phyloP scores from a whole-genome alignment of 768 basidiomycete genomes.

The Boletus coccyginus region DNA sequence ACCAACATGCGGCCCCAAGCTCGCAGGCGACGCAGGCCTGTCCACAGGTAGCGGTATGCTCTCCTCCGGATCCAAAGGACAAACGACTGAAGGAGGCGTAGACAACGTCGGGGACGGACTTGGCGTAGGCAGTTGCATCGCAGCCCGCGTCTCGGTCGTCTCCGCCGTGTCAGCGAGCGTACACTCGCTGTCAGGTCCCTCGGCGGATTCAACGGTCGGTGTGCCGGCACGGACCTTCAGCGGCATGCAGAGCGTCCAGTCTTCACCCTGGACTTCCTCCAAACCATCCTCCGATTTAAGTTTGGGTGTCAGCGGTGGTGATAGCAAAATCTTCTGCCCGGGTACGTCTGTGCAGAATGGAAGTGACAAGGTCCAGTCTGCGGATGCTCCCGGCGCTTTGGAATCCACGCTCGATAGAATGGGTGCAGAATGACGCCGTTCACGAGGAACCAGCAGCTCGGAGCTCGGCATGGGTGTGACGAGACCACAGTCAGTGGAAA shows the following conservation, averaged over 20 bases:
- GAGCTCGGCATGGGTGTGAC: constrained; percentile 6
- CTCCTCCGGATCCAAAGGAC: constrained; percentile 12
- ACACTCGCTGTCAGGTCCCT: constrained; percentile 2
- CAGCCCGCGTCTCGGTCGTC: not conserved
- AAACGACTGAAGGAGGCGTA: not conserved
- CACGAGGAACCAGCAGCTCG: constrained; percentile 22
- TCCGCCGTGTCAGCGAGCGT: constrained; percentile 2
- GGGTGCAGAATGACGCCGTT: constrained; percentile 32
- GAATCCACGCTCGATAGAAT: constrained; percentile 13
- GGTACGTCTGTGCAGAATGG: constrained; percentile 30
- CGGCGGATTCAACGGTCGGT: not conserved
- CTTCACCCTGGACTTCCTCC: constrained; percentile 20
- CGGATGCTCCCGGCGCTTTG: not conserved
- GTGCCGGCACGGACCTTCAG: constrained; percentile 13
- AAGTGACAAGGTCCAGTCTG: constrained; percentile 32
- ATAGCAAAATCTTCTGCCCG: constrained; percentile 16
- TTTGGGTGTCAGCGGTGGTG: constrained; percentile 1
- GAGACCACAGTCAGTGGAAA: not conserved
- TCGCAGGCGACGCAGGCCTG: constrained; percentile 20
- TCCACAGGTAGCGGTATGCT: not conserved
- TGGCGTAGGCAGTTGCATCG: constrained; percentile 26
- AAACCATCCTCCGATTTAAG: not conserved
- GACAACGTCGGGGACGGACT: constrained; percentile 25
- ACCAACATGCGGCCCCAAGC: constrained; percentile 26
- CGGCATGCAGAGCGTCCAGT: constrained; percentile 35